Base-by-base conservation (phyloP, 768 basidiomycete genomes). In the Clitopilus passeckerianus region DNA sequence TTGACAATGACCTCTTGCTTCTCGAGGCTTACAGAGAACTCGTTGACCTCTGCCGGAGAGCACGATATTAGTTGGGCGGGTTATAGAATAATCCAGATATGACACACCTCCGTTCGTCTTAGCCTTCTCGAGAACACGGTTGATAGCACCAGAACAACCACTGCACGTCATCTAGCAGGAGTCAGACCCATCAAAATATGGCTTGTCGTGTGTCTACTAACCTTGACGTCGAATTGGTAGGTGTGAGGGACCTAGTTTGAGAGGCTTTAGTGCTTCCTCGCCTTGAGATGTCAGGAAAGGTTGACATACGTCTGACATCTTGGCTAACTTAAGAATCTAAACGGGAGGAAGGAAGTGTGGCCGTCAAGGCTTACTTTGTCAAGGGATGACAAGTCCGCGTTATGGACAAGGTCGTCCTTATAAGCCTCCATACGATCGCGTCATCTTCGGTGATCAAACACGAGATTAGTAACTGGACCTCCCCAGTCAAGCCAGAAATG, bases 151-250 rank as follows among this genome's bases (percentile, higher is more conserved):
- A 30, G 92, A 93, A 76, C 93, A 96, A 24, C 93, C 93, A 27
- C 71, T 68, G 76, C 93, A 96, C 37, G 89, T 85, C 92, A 95
- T 95, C 92, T 93, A 57, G 30, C 27, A 20, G 7, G 16, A 5
- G 20, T 59, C 12, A 33, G 52, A 16, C 9, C 15, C 23, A 59
- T 14, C 24, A 15, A 1, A 10, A 8, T 54, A 8, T 6, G 37
- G 12, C 22, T 18, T 50, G 6, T 30, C 27, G 44, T 44, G 18
- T 8, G 2, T 22, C 14, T 22, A 61, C 67, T 18, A 63, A 90
- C 91, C 86, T 91, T 91, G 73, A 94, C 92, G 65, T 92, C 80
- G 69, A 92, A 93, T 71, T 87, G 81, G 76, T 93, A 94, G 58
- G 80, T 85, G 61, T 81, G 46, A 50, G 20, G 76, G 27, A 7